Conservation (phyloP, 1,284 basidiomycete species). For the Rhizoctonia solani region DNA sequence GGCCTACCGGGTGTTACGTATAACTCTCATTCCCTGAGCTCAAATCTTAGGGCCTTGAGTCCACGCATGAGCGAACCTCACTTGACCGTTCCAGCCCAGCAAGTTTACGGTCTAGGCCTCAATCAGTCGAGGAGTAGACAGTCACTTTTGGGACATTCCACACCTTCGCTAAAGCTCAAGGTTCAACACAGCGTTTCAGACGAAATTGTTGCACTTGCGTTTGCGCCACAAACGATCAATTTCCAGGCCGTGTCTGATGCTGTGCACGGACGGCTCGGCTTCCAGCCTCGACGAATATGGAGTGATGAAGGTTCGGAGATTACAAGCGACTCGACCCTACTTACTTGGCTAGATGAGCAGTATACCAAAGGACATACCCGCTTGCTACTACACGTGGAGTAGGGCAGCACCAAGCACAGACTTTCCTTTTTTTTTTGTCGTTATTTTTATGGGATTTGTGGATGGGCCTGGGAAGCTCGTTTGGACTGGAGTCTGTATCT, state of each 20-base stretch:
- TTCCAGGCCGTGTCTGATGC: constrained; percentile 21
- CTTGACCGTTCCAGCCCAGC: neutral
- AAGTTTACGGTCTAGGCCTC: neutral
- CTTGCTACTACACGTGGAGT: constrained; percentile 24
- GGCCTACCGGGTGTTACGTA: neutral
- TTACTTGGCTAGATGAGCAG: constrained; percentile 18
- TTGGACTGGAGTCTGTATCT: constrained; percentile 11
- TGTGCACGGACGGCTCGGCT: constrained; percentile 13
- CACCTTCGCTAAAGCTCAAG: constrained; percentile 21
- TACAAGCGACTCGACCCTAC: constrained; percentile 1
- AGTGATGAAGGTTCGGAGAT: neutral
- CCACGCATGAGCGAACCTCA: neutral
- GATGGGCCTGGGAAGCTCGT: constrained; percentile 15
- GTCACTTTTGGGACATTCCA: constrained; percentile 3
- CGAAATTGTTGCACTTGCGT: constrained; percentile 21
- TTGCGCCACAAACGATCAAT: constrained; percentile 18
- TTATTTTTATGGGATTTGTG: constrained; percentile 12
- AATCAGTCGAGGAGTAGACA: neutral
- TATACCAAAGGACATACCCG: constrained; percentile 31
- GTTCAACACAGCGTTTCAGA: constrained; percentile 13
- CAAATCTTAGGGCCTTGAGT: neutral
- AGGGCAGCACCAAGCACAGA: neutral
- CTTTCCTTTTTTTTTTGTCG: constrained; percentile 8
- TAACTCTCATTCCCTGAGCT: neutral
- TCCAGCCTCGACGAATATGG: constrained; percentile 9